A percentile compares a stretch with the other conserved stretches of the same genome.
Conservation (phyloP, 192 early-diverging fungal species). For the Lobulomyces angularis region DNA sequence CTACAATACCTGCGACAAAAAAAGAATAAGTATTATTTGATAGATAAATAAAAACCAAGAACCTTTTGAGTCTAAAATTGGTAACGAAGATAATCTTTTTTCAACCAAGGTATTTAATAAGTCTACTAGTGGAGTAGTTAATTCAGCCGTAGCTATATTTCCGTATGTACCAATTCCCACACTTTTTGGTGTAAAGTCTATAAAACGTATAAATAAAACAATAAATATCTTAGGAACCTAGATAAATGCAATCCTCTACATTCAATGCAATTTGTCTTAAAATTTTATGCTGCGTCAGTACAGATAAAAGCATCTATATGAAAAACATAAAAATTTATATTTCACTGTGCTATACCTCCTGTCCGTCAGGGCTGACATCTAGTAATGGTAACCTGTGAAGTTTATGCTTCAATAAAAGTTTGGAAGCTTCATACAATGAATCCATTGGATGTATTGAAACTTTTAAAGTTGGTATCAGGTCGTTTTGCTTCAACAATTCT, state of each 20-base stretch:
- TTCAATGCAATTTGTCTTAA: slow-evolving; percentile 79
- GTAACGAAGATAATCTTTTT: slow-evolving; percentile 78
- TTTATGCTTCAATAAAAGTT: slow-evolving; percentile 63
- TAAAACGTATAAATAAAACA: slow-evolving; percentile 1
- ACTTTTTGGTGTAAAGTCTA: no score
- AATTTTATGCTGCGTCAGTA: slow-evolving; percentile 79
- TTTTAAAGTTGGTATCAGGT: slow-evolving; percentile 40
- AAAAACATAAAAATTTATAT: no score
- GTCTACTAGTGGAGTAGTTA: slow-evolving; percentile 72
- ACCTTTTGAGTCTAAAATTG: slow-evolving; percentile 59
- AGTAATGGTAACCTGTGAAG: slow-evolving; percentile 82
- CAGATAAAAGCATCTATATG: slow-evolving; percentile 87
- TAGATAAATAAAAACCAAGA: background rate
- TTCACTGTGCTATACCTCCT: no score
- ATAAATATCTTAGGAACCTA: background rate
- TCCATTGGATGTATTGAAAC: slow-evolving; percentile 75
- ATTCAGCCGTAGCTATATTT: slow-evolving; percentile 64
- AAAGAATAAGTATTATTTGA: background rate
- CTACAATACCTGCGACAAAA: slow-evolving; percentile 58
- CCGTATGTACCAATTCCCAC: slow-evolving; percentile 81
- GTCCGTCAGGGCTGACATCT: slow-evolving; percentile 57
- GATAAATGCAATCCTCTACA: slow-evolving; percentile 35
- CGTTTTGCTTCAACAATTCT: slow-evolving; percentile 52
- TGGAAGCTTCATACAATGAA: slow-evolving; percentile 75
- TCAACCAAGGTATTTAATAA: slow-evolving; percentile 89